A percentile compares a stretch with the other conserved stretches of the same genome.
Evolutionary conservation across 2,329 filamentous ascomycete genomes (phyloP).

Genomic region (Xylariaceae sp.): DNA sequence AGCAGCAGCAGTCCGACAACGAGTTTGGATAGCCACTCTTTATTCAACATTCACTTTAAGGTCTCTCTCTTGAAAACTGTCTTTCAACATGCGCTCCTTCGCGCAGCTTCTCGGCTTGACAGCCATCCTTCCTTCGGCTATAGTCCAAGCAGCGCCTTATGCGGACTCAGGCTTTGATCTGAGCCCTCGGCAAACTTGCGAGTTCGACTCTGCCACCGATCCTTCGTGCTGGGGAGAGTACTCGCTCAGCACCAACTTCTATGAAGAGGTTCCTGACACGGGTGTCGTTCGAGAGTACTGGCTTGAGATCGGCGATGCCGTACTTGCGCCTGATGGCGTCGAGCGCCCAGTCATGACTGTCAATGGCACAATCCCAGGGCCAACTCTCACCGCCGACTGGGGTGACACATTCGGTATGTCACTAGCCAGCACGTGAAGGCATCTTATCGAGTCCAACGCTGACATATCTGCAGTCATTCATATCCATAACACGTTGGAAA

Average conservation of each 20-base stretch:
- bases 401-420: conserved; percentile 27
- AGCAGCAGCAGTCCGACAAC: conserved; percentile 14
- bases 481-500: conserved; percentile 50
- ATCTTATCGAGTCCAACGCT: conserved; percentile 6
- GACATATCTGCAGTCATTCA: conserved; percentile 41
- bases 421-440: neutral
- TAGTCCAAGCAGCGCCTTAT: conserved; percentile 21
- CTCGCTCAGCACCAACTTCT: conserved; percentile 48
- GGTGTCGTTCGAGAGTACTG: conserved; percentile 51
- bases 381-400: conserved; percentile 53
- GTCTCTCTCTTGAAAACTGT: conserved; percentile 7
- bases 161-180: conserved; percentile 7
- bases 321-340: conserved; percentile 46
- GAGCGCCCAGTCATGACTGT: conserved; percentile 42
- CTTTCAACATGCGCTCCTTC: conserved; percentile 20
- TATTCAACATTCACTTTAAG: conserved; percentile 4
- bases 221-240: conserved; percentile 46
- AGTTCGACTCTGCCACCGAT: conserved; percentile 28
- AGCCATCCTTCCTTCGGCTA: conserved; percentile 16
- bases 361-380: conserved; percentile 60
- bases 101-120: conserved; percentile 17
- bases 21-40: conserved; percentile 8
- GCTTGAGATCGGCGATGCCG: conserved; percentile 40
- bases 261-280: conserved; percentile 40
- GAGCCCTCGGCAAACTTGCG: conserved; percentile 18